Evolutionary conservation across 1,284 basidiomycete genomes (phyloP).

Genomic region (Cryptococcus depauperatus): DNA sequence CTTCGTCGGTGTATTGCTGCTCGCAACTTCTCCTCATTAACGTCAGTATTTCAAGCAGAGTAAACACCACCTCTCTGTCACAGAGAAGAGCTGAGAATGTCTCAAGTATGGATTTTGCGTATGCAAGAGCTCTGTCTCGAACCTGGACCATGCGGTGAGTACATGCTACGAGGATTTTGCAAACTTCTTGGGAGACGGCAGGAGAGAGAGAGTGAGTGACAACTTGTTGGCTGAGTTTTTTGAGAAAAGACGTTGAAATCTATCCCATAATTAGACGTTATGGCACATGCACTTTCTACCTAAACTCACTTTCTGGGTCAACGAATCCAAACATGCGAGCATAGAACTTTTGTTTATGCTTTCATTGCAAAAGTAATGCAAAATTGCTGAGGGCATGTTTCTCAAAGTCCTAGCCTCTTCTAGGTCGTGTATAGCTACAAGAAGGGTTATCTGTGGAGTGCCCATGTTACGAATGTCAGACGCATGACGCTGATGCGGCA

Average conservation of each 20-base stretch:
- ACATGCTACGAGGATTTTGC: constrained; percentile 64
- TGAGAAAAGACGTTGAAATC: constrained; percentile 50
- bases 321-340: constrained; percentile 67
- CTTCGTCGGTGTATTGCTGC: constrained; percentile 86
- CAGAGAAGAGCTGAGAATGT: constrained; percentile 93
- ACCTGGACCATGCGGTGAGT: constrained; percentile 77
- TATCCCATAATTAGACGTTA: constrained; percentile 16
- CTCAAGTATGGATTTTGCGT: constrained; percentile 76
- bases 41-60: constrained; percentile 85
- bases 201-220: constrained; percentile 69
- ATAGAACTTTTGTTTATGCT: constrained; percentile 66
- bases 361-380: constrained; percentile 83
- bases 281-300: neutral
- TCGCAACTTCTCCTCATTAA: constrained; percentile 80
- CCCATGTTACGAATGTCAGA: constrained; percentile 69
- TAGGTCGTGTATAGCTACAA: constrained; percentile 79
- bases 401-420: constrained; percentile 77
- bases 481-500: constrained; percentile 56
- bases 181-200: constrained; percentile 66
- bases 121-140: constrained; percentile 71
- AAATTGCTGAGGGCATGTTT: constrained; percentile 71
- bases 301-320: constrained; percentile 67
- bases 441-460: constrained; percentile 77
- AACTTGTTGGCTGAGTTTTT: constrained; percentile 62
- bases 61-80: constrained; percentile 75